Percentiles rank a stretch among this genome's conserved stretches.
phyloP scores from a whole-genome alignment of 2,329 filamentous ascomycete genomes.

The Neurospora crassa region DNA sequence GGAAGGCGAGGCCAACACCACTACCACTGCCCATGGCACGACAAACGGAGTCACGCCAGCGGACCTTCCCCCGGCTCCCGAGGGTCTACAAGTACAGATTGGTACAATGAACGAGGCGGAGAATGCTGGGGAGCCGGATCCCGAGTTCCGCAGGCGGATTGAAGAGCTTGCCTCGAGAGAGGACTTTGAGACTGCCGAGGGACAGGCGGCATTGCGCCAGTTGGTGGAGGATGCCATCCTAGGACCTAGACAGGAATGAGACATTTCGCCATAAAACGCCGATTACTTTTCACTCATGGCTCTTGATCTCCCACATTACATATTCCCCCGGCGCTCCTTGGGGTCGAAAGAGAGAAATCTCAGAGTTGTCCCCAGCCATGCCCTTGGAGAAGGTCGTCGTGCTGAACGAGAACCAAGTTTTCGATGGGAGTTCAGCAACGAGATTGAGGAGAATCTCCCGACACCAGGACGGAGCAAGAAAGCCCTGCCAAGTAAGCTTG shows the following conservation, averaged over 20 bases:
- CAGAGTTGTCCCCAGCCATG: conserved; percentile 33
- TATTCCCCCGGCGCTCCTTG: conserved; percentile 41
- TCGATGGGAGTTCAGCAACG: conserved; percentile 31
- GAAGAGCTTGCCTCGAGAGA: conserved; percentile 77
- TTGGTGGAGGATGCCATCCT: conserved; percentile 73
- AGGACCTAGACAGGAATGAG: conserved; percentile 50
- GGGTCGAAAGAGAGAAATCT: conserved; percentile 45
- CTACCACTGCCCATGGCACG: conserved; percentile 13
- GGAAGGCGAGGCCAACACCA: conserved; percentile 11
- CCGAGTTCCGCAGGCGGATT: conserved; percentile 76
- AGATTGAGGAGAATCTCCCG: conserved; percentile 37
- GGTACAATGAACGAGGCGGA: conserved; percentile 59
- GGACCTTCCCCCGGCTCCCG: conserved; percentile 55
- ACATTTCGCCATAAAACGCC: neutral
- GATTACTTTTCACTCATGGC: conserved; percentile 27
- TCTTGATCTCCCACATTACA: conserved; percentile 50
- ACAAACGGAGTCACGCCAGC: conserved; percentile 22
- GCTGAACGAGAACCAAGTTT: conserved; percentile 46
- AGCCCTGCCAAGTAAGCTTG: conserved; percentile 50
- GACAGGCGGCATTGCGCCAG: conserved; percentile 67
- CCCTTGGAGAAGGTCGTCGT: conserved; percentile 41
- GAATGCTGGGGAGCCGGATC: conserved; percentile 59
- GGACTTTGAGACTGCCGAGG: conserved; percentile 73
- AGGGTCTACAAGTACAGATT: conserved; percentile 68
- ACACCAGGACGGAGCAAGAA: conserved; percentile 45